These are phyloP conservation scores for Mortierella antarctica DNA, from an alignment of 192 early-diverging fungal genomes.

Conservation along the genomic window DNA sequence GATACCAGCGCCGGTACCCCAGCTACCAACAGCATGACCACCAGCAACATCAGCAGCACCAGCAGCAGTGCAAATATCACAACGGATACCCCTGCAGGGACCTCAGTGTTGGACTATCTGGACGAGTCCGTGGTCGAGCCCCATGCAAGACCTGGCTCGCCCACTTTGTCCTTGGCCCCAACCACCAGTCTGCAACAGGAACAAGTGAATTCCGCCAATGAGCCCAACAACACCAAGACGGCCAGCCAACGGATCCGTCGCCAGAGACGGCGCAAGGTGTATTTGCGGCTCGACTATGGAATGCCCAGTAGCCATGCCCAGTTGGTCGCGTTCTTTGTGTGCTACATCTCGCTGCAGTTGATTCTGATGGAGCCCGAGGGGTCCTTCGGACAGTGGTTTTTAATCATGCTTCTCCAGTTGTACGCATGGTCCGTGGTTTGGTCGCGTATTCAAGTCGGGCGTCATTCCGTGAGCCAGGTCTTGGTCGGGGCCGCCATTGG, in stretches of 20 bases:
- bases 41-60: background rate
- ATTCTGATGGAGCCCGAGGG: conserved; percentile 53
- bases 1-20: background rate
- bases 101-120: too few species aligned
- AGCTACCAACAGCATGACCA: background rate
- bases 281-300: conserved; percentile 66
- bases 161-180: conserved; percentile 30
- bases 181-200: conserved; percentile 40
- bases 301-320: conserved; percentile 82
- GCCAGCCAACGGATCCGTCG: conserved; percentile 37
- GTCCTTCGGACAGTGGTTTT: conserved; percentile 43
- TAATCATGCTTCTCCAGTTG: conserved; percentile 44
- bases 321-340: conserved; percentile 73
- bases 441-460: conserved; percentile 54
- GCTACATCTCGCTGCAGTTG: conserved; percentile 57
- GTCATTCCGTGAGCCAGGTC: conserved; percentile 52
- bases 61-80: background rate
- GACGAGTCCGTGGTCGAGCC: too few species aligned
- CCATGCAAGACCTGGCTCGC: conserved; percentile 5
- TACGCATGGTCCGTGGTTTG: conserved; percentile 54
- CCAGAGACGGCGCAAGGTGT: conserved; percentile 29
- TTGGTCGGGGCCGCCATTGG: conserved; percentile 51
- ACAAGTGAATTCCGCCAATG: conserved; percentile 28
- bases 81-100: background rate
- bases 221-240: conserved; percentile 21